Evolutionary conservation across 768 basidiomycete genomes (phyloP), one percentile per base, ranked within the genome.

Genomic region (Daedaleopsis sinensis): DNA sequence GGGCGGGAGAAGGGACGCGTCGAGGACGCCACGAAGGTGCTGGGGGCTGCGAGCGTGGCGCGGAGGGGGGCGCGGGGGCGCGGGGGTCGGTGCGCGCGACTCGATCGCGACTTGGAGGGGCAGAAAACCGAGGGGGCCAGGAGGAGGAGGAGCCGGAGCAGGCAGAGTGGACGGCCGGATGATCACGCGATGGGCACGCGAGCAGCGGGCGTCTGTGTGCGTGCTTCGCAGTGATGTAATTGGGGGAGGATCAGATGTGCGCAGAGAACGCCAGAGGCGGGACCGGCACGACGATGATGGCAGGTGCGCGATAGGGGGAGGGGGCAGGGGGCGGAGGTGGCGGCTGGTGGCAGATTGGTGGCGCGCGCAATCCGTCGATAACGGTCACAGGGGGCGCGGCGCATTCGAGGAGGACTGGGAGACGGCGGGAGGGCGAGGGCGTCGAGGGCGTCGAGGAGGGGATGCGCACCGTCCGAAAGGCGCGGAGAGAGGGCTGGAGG

Each of bases 171-270:
- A 19, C 21, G 39, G 43, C n/a, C 39, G 42, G 42, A 38, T 23
- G 60, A 53, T 62, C 61, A 62, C 55, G 61, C 61, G 62, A 43
- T 47, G 36, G 53, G 51, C 62, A 56, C 62, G 62, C 62, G 57
- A 63, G 62, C 62, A 59, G 39, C 35, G 16, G 53, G 61, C 49
- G 61, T 52, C 61, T 52, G 21, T 35, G 39, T 23, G 38, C 21
- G 7, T 39, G 53, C 42, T 63, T 55, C 62, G 48, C 16, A 56
- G 57, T 63, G 62, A 63, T 59, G 62, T 63, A 63, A 63, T 63
- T 38, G 27, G 53, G 47, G 21, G 19, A 50, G 47, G 54, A 55
- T 51, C 54, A 55, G 54, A 46, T 23, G 13, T 19, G 52, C 48
- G 53, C 46, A 50, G 16, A n/a, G 44, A 36, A 43, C 51, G 58